phyloP scores from a whole-genome alignment of 371 early-diverging fungal species.

The Paraphysoderma sedebokerense region DNA sequence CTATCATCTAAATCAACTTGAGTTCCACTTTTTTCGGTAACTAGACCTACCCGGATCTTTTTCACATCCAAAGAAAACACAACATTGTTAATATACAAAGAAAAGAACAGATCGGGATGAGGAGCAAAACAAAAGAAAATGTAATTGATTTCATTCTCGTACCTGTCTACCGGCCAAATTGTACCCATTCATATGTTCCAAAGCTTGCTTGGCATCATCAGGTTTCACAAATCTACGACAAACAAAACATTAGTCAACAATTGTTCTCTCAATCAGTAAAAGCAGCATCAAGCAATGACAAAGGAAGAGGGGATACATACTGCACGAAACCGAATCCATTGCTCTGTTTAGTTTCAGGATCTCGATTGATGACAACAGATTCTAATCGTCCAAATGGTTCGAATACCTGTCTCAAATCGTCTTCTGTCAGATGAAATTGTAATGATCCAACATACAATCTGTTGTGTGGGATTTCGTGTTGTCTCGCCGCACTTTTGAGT shows the following conservation, averaged over 20 bases:
- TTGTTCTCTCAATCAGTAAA: neutral
- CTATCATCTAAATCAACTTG: conserved; percentile 32
- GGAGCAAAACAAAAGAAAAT: too few species aligned
- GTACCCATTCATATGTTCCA: conserved; percentile 72
- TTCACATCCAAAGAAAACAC: neutral
- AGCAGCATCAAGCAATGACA: neutral
- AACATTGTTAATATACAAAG: conserved; percentile 1
- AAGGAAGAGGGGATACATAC: conserved; percentile 22
- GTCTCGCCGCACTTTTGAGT: neutral
- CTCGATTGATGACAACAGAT: conserved; percentile 58
- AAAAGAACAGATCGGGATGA: too few species aligned
- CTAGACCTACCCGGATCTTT: conserved; percentile 65
- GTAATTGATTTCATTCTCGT: too few species aligned
- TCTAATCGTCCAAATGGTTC: conserved; percentile 79
- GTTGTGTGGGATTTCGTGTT: neutral
- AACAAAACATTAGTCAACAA: neutral
- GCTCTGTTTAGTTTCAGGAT: conserved; percentile 60
- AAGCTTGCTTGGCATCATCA: conserved; percentile 61
- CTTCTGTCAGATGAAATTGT: conserved; percentile 59
- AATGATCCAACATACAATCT: conserved; percentile 66
- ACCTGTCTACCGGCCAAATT: conserved; percentile 61
- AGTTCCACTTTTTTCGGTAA: conserved; percentile 38
- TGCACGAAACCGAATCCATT: conserved; percentile 80
- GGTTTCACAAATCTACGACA: conserved; percentile 41
- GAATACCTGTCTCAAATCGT: conserved; percentile 66